Base-by-base conservation (phyloP, 75 land plant genomes). In the Ceratopteris richardii region DNA sequence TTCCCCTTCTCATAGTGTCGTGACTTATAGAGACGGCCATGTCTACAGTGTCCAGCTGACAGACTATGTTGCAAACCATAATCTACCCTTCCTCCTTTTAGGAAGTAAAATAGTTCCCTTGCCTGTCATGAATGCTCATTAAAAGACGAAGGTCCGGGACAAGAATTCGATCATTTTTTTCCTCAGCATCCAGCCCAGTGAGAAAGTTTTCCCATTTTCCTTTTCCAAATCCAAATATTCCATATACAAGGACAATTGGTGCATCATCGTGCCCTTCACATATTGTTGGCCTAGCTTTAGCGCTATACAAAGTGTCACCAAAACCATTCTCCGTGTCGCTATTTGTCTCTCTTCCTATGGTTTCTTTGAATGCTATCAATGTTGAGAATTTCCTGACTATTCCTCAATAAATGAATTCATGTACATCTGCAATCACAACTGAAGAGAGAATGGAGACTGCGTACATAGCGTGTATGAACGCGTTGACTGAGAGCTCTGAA, bases 61-160 rank as follows among this genome's bases (percentile, higher is more conserved):
- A 62, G 65, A 65, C 98, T 90, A 42, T 86, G 96, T 59, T 86
- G 85, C 64, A 79, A 77, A 17, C 98, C 98, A 63, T 86, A 94
- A 66, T 94, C 96, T 17, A 94, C 87, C 22, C 62, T 70, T 36
- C 98, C 98, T 23, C 98, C 98, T 67, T 94, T 94, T 71, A 94
- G 65, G 51, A 83, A 94, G 59, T 94, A 94, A 66, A 94, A 94
- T 50, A 94, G 77, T 29, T 86, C 96, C 7, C 98, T 54, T 17
- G 98, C 96, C 97, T 84, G 56, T 92, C 97, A 67, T 92, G 84
- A 36, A 94, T 72, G 76, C 98, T 94, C 26, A 85, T 83, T 23
- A 94, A 62, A 0, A 91, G 88, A 7, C 98, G 96, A 58, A 94
- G 79, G 69, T 94, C 98, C 25, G 98, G 98, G 27, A 90, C 90